These are phyloP conservation scores for Hyphopichia burtonii DNA, from an alignment of 1,139 yeast species.

Conservation along the genomic window DNA sequence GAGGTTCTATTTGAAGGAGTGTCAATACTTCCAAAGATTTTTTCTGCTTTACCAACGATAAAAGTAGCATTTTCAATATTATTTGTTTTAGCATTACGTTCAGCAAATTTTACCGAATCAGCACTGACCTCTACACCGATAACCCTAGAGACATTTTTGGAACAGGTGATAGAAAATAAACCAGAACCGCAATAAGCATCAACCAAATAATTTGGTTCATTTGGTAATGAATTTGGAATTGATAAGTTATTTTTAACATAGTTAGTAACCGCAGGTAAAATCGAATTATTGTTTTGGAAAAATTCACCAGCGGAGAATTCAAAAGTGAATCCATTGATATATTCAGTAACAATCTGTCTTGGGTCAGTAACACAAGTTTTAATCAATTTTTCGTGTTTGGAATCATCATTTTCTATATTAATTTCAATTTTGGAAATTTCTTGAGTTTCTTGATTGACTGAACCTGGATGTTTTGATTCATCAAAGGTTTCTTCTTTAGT, in stretches of 20 bases:
- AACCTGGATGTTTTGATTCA: constrained; percentile 35
- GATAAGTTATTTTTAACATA: constrained; percentile 74
- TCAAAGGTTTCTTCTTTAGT: constrained; percentile 22
- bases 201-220: constrained; percentile 63
- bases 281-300: constrained; percentile 82
- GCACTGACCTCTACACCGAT: constrained; percentile 95
- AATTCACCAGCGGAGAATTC: constrained; percentile 35
- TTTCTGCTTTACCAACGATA: constrained; percentile 90
- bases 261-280: constrained; percentile 74
- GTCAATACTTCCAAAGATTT: constrained; percentile 75
- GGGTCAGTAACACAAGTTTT: constrained; percentile 67
- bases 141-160: constrained; percentile 73
- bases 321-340: constrained; percentile 28
- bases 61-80: constrained; percentile 75
- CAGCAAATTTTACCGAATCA: constrained; percentile 87
- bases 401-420: constrained; percentile 5
- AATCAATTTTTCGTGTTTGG: constrained; percentile 19
- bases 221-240: constrained; percentile 35
- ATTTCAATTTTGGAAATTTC: constrained; percentile 27
- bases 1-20: constrained; percentile 72
- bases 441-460: constrained; percentile 35
- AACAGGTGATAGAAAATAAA: constrained; percentile 82
- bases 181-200: constrained; percentile 99
- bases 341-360: constrained; percentile 77
- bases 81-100: constrained; percentile 73